phyloP scores from a whole-genome alignment of 768 basidiomycete species.

The Gymnopilus dilepis region DNA sequence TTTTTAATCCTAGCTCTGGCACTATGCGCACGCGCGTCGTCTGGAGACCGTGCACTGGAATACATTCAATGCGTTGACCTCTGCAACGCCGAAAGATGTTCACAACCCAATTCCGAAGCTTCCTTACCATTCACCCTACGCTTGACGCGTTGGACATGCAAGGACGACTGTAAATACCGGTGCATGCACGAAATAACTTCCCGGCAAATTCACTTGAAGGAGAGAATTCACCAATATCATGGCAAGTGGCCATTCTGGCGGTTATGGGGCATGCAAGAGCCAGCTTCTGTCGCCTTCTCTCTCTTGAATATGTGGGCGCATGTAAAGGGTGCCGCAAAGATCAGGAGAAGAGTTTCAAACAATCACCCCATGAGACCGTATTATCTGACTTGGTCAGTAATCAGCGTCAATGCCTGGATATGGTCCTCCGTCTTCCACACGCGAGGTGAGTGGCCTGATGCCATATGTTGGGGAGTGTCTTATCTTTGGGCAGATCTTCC shows the following conservation, averaged over 20 bases:
- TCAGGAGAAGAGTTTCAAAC: conserved; percentile 52
- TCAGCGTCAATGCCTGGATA: conserved; percentile 89
- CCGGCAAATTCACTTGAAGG: conserved; percentile 46
- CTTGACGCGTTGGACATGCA: conserved; percentile 85
- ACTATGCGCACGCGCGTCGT: conserved; percentile 47
- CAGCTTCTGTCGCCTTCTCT: conserved; percentile 89
- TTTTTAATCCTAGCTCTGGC: conserved; percentile 8
- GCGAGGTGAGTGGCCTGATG: conserved; percentile 63
- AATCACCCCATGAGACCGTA: conserved; percentile 73
- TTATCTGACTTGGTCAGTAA: conserved; percentile 67
- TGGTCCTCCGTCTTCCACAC: conserved; percentile 94
- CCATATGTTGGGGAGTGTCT: background rate
- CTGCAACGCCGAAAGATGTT: conserved; percentile 50
- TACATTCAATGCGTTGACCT: conserved; percentile 57
- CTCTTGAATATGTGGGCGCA: conserved; percentile 86
- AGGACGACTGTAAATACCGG: conserved; percentile 84
- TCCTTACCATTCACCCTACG: conserved; percentile 59
- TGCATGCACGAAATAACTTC: conserved; percentile 87
- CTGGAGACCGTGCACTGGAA: conserved; percentile 62
- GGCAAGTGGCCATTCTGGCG: conserved; percentile 99
- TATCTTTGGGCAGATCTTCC: conserved; percentile 62
- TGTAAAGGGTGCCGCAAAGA: conserved; percentile 55
- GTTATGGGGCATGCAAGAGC: conserved; percentile 89
- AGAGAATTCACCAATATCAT: conserved; percentile 75
- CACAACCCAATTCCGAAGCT: conserved; percentile 28